A percentile compares a stretch with the other conserved stretches of the same genome.
These are phyloP conservation scores for Sporisorium exsertum DNA, from an alignment of 1,284 basidiomycete genomes.

Conservation along the genomic window DNA sequence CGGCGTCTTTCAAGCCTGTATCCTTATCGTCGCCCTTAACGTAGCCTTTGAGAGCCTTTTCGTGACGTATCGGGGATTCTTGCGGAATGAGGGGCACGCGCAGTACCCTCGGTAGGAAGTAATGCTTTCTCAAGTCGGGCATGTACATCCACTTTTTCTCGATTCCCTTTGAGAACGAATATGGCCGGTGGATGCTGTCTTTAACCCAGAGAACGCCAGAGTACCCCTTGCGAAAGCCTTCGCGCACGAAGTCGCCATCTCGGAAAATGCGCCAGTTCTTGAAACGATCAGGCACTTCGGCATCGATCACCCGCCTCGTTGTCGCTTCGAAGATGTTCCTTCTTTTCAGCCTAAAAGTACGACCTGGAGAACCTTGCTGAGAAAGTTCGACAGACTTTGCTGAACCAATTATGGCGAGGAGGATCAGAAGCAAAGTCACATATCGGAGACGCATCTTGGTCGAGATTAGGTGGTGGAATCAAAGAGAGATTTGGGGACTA, in stretches of 20 bases:
- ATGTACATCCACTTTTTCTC: constrained; percentile 33
- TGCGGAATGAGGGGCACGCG: constrained; percentile 33
- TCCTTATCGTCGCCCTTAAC: constrained; percentile 16
- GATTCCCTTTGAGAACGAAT: constrained; percentile 6
- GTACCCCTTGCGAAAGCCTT: constrained; percentile 25
- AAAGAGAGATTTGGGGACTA: not conserved
- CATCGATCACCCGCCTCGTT: constrained; percentile 5
- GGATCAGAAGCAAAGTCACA: not conserved
- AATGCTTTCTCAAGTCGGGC: constrained; percentile 40
- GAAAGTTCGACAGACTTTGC: not conserved
- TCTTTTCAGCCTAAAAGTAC: not conserved
- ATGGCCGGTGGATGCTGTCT: constrained; percentile 23
- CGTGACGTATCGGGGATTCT: constrained; percentile 17
- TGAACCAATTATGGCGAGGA: not conserved
- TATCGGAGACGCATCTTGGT: constrained; percentile 9
- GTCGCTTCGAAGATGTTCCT: not conserved
- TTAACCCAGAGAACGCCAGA: not conserved
- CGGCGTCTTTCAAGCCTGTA: constrained; percentile 3
- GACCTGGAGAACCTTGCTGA: not conserved
- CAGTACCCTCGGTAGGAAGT: constrained; percentile 32
- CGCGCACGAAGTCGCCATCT: constrained; percentile 25
- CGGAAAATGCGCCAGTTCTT: constrained; percentile 26
- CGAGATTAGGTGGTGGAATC: not conserved
- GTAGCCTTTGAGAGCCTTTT: constrained; percentile 3
- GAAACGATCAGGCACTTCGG: constrained; percentile 22